Conservation (phyloP, 306 rosid genomes). For the Glycine tomentella region DNA sequence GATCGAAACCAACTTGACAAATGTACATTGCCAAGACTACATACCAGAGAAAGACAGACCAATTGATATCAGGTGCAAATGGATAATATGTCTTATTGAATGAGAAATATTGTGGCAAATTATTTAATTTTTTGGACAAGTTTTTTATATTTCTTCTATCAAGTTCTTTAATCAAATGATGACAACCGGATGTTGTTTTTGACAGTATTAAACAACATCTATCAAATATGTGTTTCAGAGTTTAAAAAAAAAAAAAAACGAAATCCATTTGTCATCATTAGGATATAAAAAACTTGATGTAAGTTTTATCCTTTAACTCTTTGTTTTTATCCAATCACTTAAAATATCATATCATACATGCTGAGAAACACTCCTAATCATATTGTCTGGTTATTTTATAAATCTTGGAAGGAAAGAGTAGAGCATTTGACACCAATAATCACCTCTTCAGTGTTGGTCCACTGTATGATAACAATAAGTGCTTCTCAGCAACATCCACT, state of each 20-base stretch:
- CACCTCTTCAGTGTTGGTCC: background rate
- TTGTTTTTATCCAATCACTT: background rate
- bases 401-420: background rate
- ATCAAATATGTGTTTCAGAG: no score
- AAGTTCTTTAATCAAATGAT: background rate
- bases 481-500: background rate
- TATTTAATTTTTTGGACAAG: background rate
- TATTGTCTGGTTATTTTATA: background rate
- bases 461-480: conserved; percentile 2
- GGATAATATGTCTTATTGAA: conserved; percentile 33
- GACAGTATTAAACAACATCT: background rate
- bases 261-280: background rate
- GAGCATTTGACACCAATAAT: conserved; percentile 8
- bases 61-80: conserved; percentile 14
- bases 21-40: background rate
- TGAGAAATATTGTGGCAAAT: background rate
- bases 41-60: conserved; percentile 14
- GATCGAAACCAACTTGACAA: conserved; percentile 13
- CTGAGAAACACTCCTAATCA: conserved; percentile 17
- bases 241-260: background rate
- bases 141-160: background rate
- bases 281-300: background rate
- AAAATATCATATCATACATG: background rate
- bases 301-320: background rate
- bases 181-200: background rate